These are phyloP conservation scores for Pleurotus ostreatus DNA, from an alignment of 768 basidiomycete species.

Conservation along the genomic window DNA sequence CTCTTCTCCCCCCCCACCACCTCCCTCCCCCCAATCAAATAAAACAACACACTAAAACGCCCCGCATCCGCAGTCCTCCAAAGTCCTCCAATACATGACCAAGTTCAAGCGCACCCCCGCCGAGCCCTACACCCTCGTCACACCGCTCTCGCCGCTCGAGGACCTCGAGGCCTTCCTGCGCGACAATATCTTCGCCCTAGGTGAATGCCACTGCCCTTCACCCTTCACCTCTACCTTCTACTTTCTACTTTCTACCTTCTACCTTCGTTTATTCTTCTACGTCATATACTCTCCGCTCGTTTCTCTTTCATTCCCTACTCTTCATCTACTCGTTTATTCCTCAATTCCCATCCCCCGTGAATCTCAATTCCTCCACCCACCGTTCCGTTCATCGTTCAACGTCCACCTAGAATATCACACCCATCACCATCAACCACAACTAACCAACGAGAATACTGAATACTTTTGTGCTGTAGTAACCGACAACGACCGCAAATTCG, in stretches of 20 bases:
- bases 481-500: conserved; percentile 76
- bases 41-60: too few relatives aligned
- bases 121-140: conserved; percentile 75
- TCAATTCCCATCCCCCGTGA: too few relatives aligned
- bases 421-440: too few relatives aligned
- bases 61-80: conserved; percentile 27
- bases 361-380: too few relatives aligned
- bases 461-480: conserved; percentile 51
- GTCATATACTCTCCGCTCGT: not conserved
- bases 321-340: not conserved
- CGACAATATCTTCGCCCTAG: conserved; percentile 71
- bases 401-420: too few relatives aligned
- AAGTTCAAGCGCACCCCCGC: conserved; percentile 65
- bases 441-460: too few relatives aligned
- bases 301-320: not conserved
- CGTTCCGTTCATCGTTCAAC: too few relatives aligned
- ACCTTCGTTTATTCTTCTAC: too few relatives aligned
- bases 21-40: not conserved
- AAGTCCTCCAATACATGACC: conserved; percentile 65
- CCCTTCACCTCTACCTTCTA: not conserved
- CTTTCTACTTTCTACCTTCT: too few relatives aligned
- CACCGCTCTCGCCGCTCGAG: conserved; percentile 71
- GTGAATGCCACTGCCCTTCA: conserved; percentile 27
- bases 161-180: conserved; percentile 81
- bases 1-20: not conserved